These are phyloP conservation scores for Magnolia changhungtana DNA, from an alignment of 164 flowering plant genomes.

Conservation along the genomic window DNA sequence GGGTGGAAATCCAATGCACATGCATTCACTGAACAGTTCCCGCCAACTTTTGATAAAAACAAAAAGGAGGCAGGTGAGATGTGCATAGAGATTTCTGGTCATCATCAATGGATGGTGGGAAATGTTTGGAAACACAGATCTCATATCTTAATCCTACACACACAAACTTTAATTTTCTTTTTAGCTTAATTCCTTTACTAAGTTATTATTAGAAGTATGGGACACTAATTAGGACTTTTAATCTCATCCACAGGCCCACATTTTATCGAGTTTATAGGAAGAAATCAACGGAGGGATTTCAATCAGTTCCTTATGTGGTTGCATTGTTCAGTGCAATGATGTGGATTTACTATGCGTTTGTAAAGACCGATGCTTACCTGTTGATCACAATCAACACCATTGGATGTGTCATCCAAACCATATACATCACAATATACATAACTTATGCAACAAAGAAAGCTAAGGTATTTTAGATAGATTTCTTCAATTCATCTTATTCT, in stretches of 20 bases:
- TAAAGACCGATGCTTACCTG: constrained; percentile 33
- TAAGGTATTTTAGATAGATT: constrained; percentile 25
- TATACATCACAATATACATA: constrained; percentile 36
- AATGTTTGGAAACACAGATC: neutral
- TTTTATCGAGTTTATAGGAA: constrained; percentile 44
- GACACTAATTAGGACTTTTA: no score
- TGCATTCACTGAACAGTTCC: no score
- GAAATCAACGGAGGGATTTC: constrained; percentile 55
- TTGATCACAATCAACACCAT: constrained; percentile 52
- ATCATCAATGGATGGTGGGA: neutral
- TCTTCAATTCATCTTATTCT: neutral
- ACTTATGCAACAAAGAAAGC: constrained; percentile 38
- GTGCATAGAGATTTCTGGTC: no score
- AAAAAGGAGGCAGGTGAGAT: no score
- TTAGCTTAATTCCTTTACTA: neutral
- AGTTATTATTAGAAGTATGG: neutral
- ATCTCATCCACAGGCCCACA: constrained; percentile 41
- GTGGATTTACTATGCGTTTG: constrained; percentile 55
- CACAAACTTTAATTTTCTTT: no score
- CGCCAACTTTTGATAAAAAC: no score
- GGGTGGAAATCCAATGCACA: no score
- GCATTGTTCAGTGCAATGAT: constrained; percentile 58
- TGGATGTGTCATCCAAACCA: constrained; percentile 39
- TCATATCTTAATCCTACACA: no score
- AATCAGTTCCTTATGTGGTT: constrained; percentile 53